phyloP scores from a whole-genome alignment of 176 grass and related monocot species.

The Alloteropsis semialata region DNA sequence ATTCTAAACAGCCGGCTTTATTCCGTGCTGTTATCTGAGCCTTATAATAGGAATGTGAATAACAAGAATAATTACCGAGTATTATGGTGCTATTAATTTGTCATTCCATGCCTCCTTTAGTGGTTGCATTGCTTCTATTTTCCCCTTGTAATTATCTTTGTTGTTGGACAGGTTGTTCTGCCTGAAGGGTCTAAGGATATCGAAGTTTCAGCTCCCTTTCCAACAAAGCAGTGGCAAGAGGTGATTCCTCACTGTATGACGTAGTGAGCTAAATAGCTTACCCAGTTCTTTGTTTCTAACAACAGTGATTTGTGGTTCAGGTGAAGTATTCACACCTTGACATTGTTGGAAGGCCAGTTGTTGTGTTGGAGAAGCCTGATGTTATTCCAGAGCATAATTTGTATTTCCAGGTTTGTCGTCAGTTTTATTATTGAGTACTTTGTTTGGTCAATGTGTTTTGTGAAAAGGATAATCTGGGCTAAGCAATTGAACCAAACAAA shows the following conservation, averaged over 20 bases:
- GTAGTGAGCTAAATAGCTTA: background rate
- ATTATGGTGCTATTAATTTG: background rate
- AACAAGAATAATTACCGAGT: background rate
- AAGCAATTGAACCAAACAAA: constrained; percentile 2
- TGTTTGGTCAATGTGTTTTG: background rate
- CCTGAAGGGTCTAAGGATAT: constrained; percentile 98
- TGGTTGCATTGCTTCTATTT: background rate
- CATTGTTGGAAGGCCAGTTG: constrained; percentile 82
- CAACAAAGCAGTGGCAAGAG: constrained; percentile 71
- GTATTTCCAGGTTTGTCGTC: constrained; percentile 75
- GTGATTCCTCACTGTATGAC: constrained; percentile 30
- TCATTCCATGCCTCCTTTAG: background rate
- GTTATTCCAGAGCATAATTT: constrained; percentile 96
- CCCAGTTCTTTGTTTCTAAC: constrained; percentile 27
- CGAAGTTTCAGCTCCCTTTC: constrained; percentile 73
- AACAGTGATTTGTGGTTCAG: constrained; percentile 45
- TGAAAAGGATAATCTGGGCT: background rate
- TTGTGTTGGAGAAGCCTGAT: constrained; percentile 80
- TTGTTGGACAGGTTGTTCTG: constrained; percentile 64
- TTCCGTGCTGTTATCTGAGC: background rate
- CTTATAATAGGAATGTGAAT: background rate
- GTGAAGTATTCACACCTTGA: constrained; percentile 98
- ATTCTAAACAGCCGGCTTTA: background rate
- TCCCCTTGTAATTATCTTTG: constrained; percentile 14
- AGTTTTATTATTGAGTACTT: background rate